Conservation (phyloP, 805 yeast genomes). For the Candida taoyuanica region DNA sequence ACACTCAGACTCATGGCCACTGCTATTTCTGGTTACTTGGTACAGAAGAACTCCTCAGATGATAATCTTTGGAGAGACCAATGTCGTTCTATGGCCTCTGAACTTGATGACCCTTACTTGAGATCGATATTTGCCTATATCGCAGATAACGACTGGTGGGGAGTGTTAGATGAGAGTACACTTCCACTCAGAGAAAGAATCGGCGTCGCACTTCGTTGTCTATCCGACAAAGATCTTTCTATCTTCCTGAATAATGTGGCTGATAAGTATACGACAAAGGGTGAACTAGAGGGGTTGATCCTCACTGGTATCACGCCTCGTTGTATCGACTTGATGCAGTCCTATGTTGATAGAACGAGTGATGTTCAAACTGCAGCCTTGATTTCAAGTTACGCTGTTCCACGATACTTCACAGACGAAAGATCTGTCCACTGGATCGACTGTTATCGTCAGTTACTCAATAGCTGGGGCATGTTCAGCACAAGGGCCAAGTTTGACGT, state of each 20-base stretch:
- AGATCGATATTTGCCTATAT: constrained; percentile 91
- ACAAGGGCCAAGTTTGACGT: constrained; percentile 84
- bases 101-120: constrained; percentile 81
- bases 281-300: constrained; percentile 88
- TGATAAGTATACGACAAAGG: constrained; percentile 63
- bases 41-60: constrained; percentile 47
- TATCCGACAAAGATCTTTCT: constrained; percentile 74
- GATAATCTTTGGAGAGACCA: constrained; percentile 81
- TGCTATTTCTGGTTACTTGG: constrained; percentile 86
- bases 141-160: constrained; percentile 96
- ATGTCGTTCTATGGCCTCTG: constrained; percentile 84
- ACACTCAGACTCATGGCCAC: constrained; percentile 77
- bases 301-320: constrained; percentile 88
- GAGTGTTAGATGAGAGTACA: constrained; percentile 84
- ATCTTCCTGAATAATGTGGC: constrained; percentile 68
- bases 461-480: constrained; percentile 78
- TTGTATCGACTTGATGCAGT: constrained; percentile 76
- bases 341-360: constrained; percentile 81
- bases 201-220: constrained; percentile 84
- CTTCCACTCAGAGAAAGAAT: constrained; percentile 82
- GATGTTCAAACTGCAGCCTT: constrained; percentile 92
- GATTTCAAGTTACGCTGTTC: constrained; percentile 75
- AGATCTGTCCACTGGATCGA: constrained; percentile 78
- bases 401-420: constrained; percentile 70
- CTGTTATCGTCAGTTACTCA: constrained; percentile 60